Evolutionary conservation across 441 rosid genomes (phyloP).

Genomic region (Arabidopsis lyrata): DNA sequence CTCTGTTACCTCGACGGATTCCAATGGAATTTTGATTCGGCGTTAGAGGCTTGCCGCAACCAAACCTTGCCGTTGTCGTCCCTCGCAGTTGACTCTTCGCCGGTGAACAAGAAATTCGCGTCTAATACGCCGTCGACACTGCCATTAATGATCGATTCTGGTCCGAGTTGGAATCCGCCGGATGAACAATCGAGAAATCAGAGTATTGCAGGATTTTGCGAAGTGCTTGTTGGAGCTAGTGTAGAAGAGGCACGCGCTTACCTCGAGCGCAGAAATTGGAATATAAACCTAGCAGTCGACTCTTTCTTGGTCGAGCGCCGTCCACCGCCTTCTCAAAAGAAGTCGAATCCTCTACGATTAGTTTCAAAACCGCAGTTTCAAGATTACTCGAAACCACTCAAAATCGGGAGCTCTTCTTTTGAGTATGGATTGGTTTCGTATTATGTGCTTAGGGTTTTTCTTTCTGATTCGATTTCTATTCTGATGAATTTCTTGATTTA

Average conservation of each 20-base stretch:
- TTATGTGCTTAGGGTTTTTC: too few relatives aligned
- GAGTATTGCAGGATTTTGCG: not conserved
- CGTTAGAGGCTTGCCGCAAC: constrained; percentile 21
- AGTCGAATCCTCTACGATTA: not conserved
- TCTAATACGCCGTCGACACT: not conserved
- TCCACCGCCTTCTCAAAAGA: not conserved
- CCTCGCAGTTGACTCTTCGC: not conserved
- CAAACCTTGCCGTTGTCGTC: not conserved
- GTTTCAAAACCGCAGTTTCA: not conserved
- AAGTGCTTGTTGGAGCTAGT: not conserved
- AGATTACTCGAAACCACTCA: not conserved
- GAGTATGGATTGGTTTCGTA: not conserved
- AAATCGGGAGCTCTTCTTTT: constrained; percentile 2
- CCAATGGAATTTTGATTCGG: not conserved
- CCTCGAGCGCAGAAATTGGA: not conserved
- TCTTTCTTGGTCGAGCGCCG: not conserved
- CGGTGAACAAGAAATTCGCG: not conserved
- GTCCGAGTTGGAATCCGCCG: not conserved
- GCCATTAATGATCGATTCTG: not conserved
- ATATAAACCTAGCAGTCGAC: not conserved
- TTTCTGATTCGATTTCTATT: not conserved
- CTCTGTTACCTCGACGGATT: constrained; percentile 24
- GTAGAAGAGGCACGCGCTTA: not conserved
- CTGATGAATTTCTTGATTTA: not conserved
- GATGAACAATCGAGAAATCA: not conserved